Percentiles rank a stretch among this genome's conserved stretches.
These are phyloP conservation scores for Trichoderma sp. DNA, from an alignment of 2,329 filamentous ascomycete species.

Conservation along the genomic window DNA sequence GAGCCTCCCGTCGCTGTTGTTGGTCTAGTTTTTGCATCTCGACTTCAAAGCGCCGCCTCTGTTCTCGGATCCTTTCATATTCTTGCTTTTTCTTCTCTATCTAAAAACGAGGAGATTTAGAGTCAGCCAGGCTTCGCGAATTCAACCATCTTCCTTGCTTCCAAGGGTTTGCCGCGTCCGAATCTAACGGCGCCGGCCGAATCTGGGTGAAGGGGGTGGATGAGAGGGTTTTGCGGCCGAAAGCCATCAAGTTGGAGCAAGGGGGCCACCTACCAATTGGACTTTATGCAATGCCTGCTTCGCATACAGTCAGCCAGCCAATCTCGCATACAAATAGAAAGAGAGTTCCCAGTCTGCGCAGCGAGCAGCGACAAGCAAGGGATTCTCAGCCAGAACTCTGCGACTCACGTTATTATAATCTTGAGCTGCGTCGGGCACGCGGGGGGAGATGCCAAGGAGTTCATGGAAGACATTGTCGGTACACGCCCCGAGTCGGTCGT, in stretches of 20 bases:
- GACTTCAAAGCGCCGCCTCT: conserved; percentile 84
- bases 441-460: conserved; percentile 51
- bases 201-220: background rate
- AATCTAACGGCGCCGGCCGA: background rate
- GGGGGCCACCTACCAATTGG: conserved; percentile 65
- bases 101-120: conserved; percentile 48
- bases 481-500: conserved; percentile 87
- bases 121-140: background rate
- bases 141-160: background rate
- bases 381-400: background rate
- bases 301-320: conserved; percentile 14
- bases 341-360: background rate
- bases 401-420: conserved; percentile 50
- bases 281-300: conserved; percentile 67
- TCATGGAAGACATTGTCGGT: conserved; percentile 65
- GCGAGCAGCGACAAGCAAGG: background rate
- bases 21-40: conserved; percentile 90
- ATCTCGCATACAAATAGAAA: conserved; percentile 10
- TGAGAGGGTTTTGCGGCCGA: conserved; percentile 7
- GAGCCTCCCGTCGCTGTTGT: conserved; percentile 78
- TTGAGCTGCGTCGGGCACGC: conserved; percentile 48
- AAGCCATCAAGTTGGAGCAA: background rate
- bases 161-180: background rate
- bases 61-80: conserved; percentile 87
- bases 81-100: conserved; percentile 92